Percentiles rank a stretch among this genome's conserved stretches.
Evolutionary conservation across 1,139 yeast species (phyloP).

Genomic region (Spencermartinsiella ligniputridi): DNA sequence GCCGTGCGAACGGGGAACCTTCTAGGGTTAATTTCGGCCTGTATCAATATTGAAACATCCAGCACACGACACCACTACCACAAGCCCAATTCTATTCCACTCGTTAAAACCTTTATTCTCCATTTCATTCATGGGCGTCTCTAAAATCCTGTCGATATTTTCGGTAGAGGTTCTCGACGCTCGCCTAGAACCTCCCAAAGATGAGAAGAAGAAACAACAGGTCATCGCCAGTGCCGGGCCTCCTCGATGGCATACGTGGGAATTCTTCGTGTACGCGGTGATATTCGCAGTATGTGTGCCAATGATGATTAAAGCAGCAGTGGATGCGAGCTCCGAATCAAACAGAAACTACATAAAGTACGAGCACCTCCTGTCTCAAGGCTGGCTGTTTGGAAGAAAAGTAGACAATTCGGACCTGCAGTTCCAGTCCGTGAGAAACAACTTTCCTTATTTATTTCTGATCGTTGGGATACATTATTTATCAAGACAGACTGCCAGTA

Average conservation of each 20-base stretch:
- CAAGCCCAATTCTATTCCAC: no score
- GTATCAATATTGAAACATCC: no score
- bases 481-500: slow-evolving; percentile 39
- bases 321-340: slow-evolving; percentile 61
- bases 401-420: slow-evolving; percentile 82
- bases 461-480: slow-evolving; percentile 52
- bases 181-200: slow-evolving; percentile 56
- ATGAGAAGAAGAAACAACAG: slow-evolving; percentile 39
- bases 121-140: neutral
- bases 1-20: no score
- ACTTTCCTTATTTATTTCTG: slow-evolving; percentile 56
- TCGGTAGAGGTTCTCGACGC: slow-evolving; percentile 75
- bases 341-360: slow-evolving; percentile 72
- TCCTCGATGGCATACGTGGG: slow-evolving; percentile 70
- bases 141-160: slow-evolving; percentile 36
- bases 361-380: slow-evolving; percentile 66
- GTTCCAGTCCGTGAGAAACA: slow-evolving; percentile 81
- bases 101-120: no score
- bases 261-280: slow-evolving; percentile 62
- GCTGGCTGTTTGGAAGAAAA: slow-evolving; percentile 40
- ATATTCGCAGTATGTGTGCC: slow-evolving; percentile 72
- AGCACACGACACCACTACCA: no score
- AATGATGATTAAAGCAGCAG: slow-evolving; percentile 72
- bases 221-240: slow-evolving; percentile 45
- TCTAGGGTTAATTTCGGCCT: no score